Conservation (phyloP, 2,329 filamentous ascomycete species). For the Venturia pyrina region DNA sequence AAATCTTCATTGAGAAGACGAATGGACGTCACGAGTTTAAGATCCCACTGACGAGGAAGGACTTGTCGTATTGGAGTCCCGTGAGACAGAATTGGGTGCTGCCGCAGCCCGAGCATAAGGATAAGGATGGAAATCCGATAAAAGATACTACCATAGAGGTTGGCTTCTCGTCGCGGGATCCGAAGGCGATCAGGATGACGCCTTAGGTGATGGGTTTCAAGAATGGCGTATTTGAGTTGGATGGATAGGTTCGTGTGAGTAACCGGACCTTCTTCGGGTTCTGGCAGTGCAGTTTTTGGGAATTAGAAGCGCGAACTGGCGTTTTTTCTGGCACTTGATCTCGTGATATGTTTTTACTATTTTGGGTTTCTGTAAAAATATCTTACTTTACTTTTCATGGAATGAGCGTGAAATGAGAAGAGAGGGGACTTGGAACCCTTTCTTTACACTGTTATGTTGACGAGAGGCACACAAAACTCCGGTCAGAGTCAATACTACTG, state of each 20-base stretch:
- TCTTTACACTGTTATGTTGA: too few species aligned
- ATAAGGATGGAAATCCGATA: not conserved
- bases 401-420: too few species aligned
- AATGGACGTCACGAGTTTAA: slow-evolving; percentile 18
- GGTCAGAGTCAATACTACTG: too few species aligned
- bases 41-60: slow-evolving; percentile 30
- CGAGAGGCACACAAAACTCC: too few species aligned
- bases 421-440: too few species aligned
- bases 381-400: too few species aligned
- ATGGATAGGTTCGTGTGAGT: not conserved
- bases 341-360: too few species aligned
- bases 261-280: not conserved
- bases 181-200: not conserved
- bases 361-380: too few species aligned
- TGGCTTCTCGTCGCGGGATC: not conserved
- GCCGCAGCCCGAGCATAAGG: slow-evolving; percentile 15
- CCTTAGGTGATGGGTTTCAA: not conserved
- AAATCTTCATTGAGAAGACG: slow-evolving; percentile 25
- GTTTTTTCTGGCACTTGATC: too few species aligned
- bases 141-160: not conserved
- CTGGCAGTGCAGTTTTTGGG: too few species aligned
- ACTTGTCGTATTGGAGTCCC: slow-evolving; percentile 33
- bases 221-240: not conserved
- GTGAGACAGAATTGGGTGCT: slow-evolving; percentile 31
- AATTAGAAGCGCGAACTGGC: too few species aligned